These are phyloP conservation scores for Fusarium agapanthi DNA, from an alignment of 2,329 filamentous ascomycete species.

Conservation along the genomic window DNA sequence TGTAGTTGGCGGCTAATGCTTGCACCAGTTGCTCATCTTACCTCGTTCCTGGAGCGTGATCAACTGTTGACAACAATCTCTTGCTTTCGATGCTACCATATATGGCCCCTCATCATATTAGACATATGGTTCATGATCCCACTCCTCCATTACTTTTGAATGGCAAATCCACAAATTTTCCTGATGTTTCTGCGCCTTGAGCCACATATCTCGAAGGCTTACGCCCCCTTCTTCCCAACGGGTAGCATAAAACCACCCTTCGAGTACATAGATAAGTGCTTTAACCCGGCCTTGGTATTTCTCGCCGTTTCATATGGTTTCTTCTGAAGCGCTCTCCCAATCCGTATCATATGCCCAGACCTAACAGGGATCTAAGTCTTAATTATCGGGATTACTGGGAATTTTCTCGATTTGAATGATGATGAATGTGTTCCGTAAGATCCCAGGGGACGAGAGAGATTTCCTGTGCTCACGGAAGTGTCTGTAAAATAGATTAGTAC, in stretches of 20 bases:
- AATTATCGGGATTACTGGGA: neutral
- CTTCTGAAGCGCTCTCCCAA: conserved; percentile 14
- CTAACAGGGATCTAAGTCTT: neutral
- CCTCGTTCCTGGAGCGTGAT: rapidly evolving
- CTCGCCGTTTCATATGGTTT: neutral
- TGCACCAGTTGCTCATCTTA: rapidly evolving
- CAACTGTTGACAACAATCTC: neutral
- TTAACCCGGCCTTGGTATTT: conserved; percentile 27
- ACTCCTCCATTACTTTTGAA: conserved; percentile 19
- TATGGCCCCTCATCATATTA: neutral
- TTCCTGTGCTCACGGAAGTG: neutral
- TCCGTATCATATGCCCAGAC: conserved; percentile 36
- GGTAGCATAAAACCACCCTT: conserved; percentile 31
- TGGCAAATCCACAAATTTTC: conserved; percentile 25
- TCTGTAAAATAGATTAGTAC: neutral
- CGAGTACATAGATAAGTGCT: conserved; percentile 4
- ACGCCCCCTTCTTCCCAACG: conserved; percentile 20
- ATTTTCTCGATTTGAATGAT: neutral
- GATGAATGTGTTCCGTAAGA: neutral
- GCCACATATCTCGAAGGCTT: conserved; percentile 31
- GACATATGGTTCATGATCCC: conserved; percentile 29
- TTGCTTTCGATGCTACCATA: rapidly evolving
- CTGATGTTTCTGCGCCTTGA: conserved; percentile 23
- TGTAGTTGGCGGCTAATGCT: neutral
- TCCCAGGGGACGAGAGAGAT: neutral